Base-by-base conservation (phyloP, 2,329 filamentous ascomycete genomes). In the Xylaria digitata region DNA sequence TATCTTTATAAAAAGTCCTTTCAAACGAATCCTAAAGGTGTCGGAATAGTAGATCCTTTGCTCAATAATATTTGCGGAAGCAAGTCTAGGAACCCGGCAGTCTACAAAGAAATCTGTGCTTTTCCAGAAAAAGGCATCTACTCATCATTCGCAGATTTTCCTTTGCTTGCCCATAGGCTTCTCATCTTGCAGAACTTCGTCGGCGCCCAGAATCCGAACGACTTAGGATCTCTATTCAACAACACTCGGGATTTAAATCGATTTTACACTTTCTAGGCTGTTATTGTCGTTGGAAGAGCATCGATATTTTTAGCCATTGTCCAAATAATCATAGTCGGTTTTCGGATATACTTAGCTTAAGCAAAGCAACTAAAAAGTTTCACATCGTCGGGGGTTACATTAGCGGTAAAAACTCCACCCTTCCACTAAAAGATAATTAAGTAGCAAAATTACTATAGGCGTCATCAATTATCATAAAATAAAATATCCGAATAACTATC, bases 251-350 rank as follows among this genome's bases (percentile, higher is more conserved):
- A 49, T 15, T 5, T 49, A n/a, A 49, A 49, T 49, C 46, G 46
- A n/a, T 49, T 26, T 17, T 49, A 30, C 3, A 49, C 46, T 23
- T 49, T 49, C 46, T 49, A n/a, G 46, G 46, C 46, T 9, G 46
- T 49, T 26, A 7, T 49, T 26, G 23, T 49, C 3, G 19, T 49
- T 9, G 46, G 46, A 1, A n/a, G 19, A 11, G 21, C 46, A 49
- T 49, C 46, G 11, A 49, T 49, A 7, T 49, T 49, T 17, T 21
- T 49, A 49, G 23, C 46, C 19, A 21, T 49, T 49, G 23, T 49
- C 23, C 46, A 49, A 30, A 49, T 30, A 13, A 17, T 49, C 9
- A 13, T 49, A 37, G 30, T 23, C 30, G 32, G 49, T n/a, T 37
- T 53, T 17, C 49, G 17, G 26, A 26, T 26, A 26, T 5, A 26